Evolutionary conservation across 1,284 basidiomycete genomes (phyloP), one percentile per base, ranked within the genome.

Genomic region (Mycena sp.): DNA sequence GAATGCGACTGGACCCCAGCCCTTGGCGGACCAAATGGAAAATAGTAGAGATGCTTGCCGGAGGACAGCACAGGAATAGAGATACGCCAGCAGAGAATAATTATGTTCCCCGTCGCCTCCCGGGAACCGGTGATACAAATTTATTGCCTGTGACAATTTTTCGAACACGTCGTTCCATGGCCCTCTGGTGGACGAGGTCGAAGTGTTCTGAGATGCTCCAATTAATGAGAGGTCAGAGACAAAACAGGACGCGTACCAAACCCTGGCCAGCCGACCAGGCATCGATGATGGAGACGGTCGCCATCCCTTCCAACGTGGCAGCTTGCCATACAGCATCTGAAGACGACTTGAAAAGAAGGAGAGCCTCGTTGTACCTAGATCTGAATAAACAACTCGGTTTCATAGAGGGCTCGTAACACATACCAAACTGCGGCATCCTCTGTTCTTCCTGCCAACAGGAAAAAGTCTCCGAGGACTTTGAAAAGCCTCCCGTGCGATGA

Each of bases 391-490:
- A 71, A 41, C 9, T 1, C 56, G 46, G 22, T 34, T 71, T 63
- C 65, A 46, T 73, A 72, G 67, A 69, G 38, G 46, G 25, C 72
- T 13, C 67, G 64, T 56, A 22, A 57, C 44, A 76, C 88, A 73
- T 80, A 95, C 94, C 93, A 95, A 72, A 93, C 86, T 63, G 87
- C 84, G 0, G 96, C 94, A 79, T 98, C 96, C 64, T 90, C 88
- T 56, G 89, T 89, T 76, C 94, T 86, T 20, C 96, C 96, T 11
- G 95, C 88, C 25, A 98, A 83, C 37, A 97, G 83, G 81, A 94
- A 96, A 75, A 97, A 87, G 80, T 97, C 96, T 0, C 91, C 96
- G n/a, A 95, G 86, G 20, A 96, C 86, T 82, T 97, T 98, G 81
- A 91, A 93, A 57, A 97, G 85, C 69, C 96, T 84, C 41, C 91